A percentile compares a stretch with the other conserved stretches of the same genome.
These are phyloP conservation scores for Rosa persica DNA, from an alignment of 306 rosid genomes.

Conservation along the genomic window DNA sequence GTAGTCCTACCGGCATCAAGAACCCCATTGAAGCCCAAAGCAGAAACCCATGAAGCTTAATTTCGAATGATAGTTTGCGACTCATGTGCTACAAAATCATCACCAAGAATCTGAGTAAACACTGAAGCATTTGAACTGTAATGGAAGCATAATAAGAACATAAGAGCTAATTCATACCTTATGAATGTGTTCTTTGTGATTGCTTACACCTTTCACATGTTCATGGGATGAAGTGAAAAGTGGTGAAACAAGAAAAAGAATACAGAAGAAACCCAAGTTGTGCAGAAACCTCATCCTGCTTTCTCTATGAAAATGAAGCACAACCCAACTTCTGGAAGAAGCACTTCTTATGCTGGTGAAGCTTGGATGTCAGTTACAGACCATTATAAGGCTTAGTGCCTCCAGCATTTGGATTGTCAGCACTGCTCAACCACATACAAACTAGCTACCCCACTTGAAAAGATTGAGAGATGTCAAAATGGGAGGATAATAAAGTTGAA, in stretches of 20 bases:
- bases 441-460: background rate
- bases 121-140: background rate
- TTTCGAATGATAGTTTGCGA: conserved; percentile 51
- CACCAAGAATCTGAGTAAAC: background rate
- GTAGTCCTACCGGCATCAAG: conserved; percentile 86
- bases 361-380: background rate
- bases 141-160: background rate
- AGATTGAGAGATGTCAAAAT: background rate
- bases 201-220: conserved; percentile 24
- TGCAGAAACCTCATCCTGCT: conserved; percentile 39
- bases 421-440: conserved; percentile 4
- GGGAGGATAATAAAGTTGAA: background rate
- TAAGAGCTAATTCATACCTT: conserved; percentile 39
- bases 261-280: conserved; percentile 41
- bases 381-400: conserved; percentile 5
- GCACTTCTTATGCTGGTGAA: conserved; percentile 17
- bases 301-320: conserved; percentile 14
- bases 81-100: conserved; percentile 39
- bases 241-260: conserved; percentile 42
- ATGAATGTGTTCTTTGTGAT: conserved; percentile 27
- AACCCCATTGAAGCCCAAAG: conserved; percentile 94
- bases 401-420: conserved; percentile 17
- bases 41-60: conserved; percentile 80
- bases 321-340: conserved; percentile 10
- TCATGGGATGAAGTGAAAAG: conserved; percentile 50